Conservation (phyloP, 805 yeast genomes). For the Debaryomyces tyrocola region DNA sequence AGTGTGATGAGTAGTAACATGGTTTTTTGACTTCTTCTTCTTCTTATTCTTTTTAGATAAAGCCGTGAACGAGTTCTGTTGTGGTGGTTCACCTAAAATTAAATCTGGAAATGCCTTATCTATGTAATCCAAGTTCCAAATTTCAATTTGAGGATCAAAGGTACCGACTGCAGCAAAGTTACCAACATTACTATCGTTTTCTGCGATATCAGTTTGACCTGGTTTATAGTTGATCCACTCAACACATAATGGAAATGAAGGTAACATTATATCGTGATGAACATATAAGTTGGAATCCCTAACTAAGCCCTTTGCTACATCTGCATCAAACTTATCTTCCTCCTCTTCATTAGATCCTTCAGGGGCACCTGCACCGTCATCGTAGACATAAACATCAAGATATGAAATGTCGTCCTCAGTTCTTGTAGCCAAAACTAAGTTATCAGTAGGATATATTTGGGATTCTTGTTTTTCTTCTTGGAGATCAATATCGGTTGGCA, state of each 20-base stretch:
- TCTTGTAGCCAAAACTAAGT: conserved; percentile 83
- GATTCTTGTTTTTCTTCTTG: conserved; percentile 80
- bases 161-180: conserved; percentile 97
- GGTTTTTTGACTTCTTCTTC: conserved; percentile 48
- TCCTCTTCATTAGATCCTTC: conserved; percentile 65
- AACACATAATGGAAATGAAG: conserved; percentile 93
- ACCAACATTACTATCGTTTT: conserved; percentile 51
- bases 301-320: conserved; percentile 68
- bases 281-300: conserved; percentile 81
- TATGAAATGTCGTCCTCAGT: conserved; percentile 95
- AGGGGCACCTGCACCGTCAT: conserved; percentile 88
- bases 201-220: conserved; percentile 38
- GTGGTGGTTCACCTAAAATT: conserved; percentile 75
- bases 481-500: conserved; percentile 62
- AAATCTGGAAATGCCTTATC: conserved; percentile 95
- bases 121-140: conserved; percentile 91
- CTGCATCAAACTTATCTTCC: conserved; percentile 66
- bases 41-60: conserved; percentile 45
- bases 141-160: conserved; percentile 94
- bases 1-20: conserved; percentile 75
- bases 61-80: conserved; percentile 40
- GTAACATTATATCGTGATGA: conserved; percentile 95
- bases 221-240: conserved; percentile 90
- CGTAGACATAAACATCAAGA: conserved; percentile 91
- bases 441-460: conserved; percentile 88